Conservation (phyloP, 345 rosid genomes). For the Euphorbia peplus region DNA sequence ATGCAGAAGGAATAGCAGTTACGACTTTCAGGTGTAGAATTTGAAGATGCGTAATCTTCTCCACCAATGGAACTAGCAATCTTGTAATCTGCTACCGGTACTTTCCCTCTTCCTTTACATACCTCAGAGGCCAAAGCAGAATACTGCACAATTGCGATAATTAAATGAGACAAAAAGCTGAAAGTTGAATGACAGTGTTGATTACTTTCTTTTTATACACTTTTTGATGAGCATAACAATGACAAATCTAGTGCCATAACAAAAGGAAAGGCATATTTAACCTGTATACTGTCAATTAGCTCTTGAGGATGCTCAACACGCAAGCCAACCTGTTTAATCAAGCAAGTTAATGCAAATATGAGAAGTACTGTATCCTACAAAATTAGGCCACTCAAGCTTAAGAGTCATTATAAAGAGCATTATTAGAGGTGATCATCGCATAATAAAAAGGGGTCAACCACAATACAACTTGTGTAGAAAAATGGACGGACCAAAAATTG, state of each 20-base stretch:
- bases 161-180: background rate
- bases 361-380: background rate
- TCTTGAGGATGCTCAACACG: conserved; percentile 98
- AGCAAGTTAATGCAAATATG: conserved; percentile 15
- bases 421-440: background rate
- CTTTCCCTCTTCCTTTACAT: conserved; percentile 75
- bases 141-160: conserved; percentile 45
- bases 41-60: conserved; percentile 28
- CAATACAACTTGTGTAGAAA: background rate
- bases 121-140: conserved; percentile 68
- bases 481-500: background rate
- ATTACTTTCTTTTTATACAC: background rate
- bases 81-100: conserved; percentile 94
- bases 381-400: background rate
- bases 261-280: conserved; percentile 15
- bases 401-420: background rate
- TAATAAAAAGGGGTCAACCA: background rate
- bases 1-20: conserved; percentile 98
- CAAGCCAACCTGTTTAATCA: conserved; percentile 73
- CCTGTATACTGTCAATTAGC: conserved; percentile 87
- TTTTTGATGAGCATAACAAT: background rate
- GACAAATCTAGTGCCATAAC: background rate
- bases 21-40: conserved; percentile 32
- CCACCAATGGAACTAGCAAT: conserved; percentile 58
- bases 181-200: background rate